Evolutionary conservation across 352 stramenopile genomes (phyloP).

Genomic region (Phytophthora pisi): DNA sequence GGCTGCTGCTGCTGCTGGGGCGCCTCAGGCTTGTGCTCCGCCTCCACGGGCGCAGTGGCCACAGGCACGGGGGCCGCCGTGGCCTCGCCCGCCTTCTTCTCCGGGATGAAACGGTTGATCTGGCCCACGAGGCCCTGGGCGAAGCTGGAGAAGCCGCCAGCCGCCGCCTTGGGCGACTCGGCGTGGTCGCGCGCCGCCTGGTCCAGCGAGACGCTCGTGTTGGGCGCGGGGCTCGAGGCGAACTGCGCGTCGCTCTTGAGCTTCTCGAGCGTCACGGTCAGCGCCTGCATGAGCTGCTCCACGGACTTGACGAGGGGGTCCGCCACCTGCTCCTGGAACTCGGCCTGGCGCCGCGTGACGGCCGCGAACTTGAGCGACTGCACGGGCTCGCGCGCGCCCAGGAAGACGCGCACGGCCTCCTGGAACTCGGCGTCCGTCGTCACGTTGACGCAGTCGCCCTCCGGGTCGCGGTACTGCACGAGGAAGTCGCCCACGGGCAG

Average conservation of each 20-base stretch:
- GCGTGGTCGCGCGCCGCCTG: conserved; percentile 33
- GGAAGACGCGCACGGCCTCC: conserved; percentile 64
- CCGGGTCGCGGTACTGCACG: conserved; percentile 74
- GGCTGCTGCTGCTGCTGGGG: conserved; percentile 1
- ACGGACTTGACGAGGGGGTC: conserved; percentile 66
- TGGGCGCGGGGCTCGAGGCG: conserved; percentile 3
- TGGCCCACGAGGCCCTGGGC: conserved; percentile 66
- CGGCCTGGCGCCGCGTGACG: conserved; percentile 42
- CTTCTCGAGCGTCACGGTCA: conserved; percentile 58
- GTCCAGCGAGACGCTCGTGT: conserved; percentile 11
- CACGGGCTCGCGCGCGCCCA: conserved; percentile 36
- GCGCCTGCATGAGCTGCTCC: conserved; percentile 58
- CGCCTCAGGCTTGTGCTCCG: conserved; percentile 19
- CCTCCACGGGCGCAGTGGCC: conserved; percentile 5
- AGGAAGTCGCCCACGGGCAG: conserved; percentile 55
- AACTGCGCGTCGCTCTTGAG: conserved; percentile 55
- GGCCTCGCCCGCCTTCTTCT: conserved; percentile 50
- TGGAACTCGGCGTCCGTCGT: conserved; percentile 65
- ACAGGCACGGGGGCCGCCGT: conserved; percentile 13
- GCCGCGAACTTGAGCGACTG: conserved; percentile 78
- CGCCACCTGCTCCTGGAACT: conserved; percentile 56
- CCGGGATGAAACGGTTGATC: conserved; percentile 66
- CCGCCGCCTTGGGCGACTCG: conserved; percentile 50
- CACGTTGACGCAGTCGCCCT: conserved; percentile 72
- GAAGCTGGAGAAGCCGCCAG: conserved; percentile 66